A percentile compares a stretch with the other conserved stretches of the same genome.
Conservation (phyloP, 1,284 basidiomycete species). For the Leucoagaricus sp. region DNA sequence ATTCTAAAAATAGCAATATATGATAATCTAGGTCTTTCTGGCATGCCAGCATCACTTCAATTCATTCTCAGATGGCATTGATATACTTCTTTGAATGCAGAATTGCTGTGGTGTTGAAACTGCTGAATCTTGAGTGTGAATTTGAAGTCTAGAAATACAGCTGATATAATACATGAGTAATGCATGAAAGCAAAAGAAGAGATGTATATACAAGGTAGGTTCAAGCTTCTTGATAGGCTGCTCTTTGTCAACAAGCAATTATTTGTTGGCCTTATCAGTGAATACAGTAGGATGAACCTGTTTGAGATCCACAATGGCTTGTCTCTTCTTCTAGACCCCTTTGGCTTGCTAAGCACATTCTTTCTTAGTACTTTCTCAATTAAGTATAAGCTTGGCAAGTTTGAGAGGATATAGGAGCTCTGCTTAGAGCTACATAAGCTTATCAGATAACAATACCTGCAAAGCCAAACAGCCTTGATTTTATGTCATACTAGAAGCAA, state of each 20-base stretch:
- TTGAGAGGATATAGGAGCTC: conserved; percentile 78
- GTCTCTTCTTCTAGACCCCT: conserved; percentile 79
- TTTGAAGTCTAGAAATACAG: conserved; percentile 51
- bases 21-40: conserved; percentile 77
- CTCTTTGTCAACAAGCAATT: conserved; percentile 79
- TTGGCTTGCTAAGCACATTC: conserved; percentile 60
- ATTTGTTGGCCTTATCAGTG: conserved; percentile 79
- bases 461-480: conserved; percentile 88
- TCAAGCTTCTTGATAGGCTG: conserved; percentile 62
- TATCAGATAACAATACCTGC: conserved; percentile 87
- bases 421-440: conserved; percentile 76
- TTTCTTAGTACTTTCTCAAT: conserved; percentile 78
- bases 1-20: conserved; percentile 45
- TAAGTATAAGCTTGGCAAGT: conserved; percentile 68
- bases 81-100: conserved; percentile 70
- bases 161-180: conserved; percentile 27
- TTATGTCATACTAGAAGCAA: conserved; percentile 96
- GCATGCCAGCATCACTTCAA: conserved; percentile 67
- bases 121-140: conserved; percentile 46
- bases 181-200: neutral
- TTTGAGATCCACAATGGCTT: conserved; percentile 79
- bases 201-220: conserved; percentile 41
- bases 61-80: conserved; percentile 57
- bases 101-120: conserved; percentile 33
- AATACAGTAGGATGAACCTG: conserved; percentile 69